A percentile compares a stretch with the other conserved stretches of the same genome.
Evolutionary conservation across 2,329 filamentous ascomycete genomes (phyloP).

Genomic region (Venturia aucupariae): DNA sequence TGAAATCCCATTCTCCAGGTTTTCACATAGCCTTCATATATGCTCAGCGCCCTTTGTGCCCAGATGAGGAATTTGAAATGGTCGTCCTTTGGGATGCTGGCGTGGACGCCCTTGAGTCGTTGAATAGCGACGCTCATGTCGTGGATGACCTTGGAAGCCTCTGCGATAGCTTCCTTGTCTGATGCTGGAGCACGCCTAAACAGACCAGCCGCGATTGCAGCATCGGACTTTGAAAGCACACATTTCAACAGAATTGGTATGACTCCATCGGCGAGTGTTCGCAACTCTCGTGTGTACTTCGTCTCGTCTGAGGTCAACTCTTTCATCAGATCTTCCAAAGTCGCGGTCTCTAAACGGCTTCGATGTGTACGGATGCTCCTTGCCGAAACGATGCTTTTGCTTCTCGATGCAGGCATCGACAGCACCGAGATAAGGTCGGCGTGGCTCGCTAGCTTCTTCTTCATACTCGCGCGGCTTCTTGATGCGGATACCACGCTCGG

Average conservation of each 20-base stretch:
- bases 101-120: conserved; percentile 71
- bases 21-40: conserved; percentile 78
- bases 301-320: conserved; percentile 77
- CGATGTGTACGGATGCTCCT: conserved; percentile 69
- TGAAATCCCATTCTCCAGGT: conserved; percentile 92
- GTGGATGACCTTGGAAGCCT: conserved; percentile 76
- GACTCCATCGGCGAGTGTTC: conserved; percentile 88
- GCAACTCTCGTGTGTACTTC: conserved; percentile 82
- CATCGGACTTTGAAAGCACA: conserved; percentile 64
- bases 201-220: conserved; percentile 54
- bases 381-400: conserved; percentile 60
- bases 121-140: conserved; percentile 90
- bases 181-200: conserved; percentile 44
- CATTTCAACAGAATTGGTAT: conserved; percentile 85
- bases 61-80: conserved; percentile 65
- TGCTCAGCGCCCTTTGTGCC: conserved; percentile 66
- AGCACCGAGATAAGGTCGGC: conserved; percentile 90
- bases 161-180: conserved; percentile 49
- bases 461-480: conserved; percentile 46
- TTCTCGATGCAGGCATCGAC: conserved; percentile 55
- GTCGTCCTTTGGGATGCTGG: conserved; percentile 66
- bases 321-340: conserved; percentile 63
- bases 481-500: conserved; percentile 6
- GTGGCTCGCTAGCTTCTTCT: conserved; percentile 77
- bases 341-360: conserved; percentile 57